Base-by-base conservation (phyloP, 495 filamentous ascomycete species). In the Paragyromitra xinjiangensis region DNA sequence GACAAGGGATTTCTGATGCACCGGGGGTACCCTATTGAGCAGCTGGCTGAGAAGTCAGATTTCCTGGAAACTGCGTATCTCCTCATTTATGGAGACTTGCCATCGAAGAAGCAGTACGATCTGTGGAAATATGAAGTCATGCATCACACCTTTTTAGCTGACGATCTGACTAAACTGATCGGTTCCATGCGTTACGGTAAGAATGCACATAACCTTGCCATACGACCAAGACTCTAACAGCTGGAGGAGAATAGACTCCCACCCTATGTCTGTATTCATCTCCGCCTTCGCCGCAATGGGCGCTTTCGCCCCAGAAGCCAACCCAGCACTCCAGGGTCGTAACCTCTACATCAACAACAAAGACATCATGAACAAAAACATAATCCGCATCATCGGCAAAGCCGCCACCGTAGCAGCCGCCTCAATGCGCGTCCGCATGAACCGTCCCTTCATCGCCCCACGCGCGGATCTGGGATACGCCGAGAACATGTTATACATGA, bases 61-160 rank as follows among this genome's bases (percentile, higher is more conserved):
- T 87, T 83, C 64, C 80, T 84, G 29, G 87, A 88, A 67, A 82
- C 84, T 14, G 81, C 83, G 39, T 83, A 85, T 64, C 83, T 88
- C 40, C 81, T 88, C n/a, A 85, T 87, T 63, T 88, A 85, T 78
- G 85, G 86, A 0, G 75, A 82, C 12, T 73, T 86, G 1, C 87
- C 86, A 0, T 81, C 83, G 0, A 64, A 77, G 34, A 74, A 84
- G 45, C 82, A 88, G 78, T 81, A 81, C 48, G 76, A 76, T 29
- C 75, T 81, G 19, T 84, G 85, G 70, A 79, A 82, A 61, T 81
- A 81, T 42, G 75, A 80, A 29, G 81, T 86, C 37, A 78, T 80
- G 65, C 81, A 84, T 37, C 84, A 83, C n/a, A 85, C 84, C 67
- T 70, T 78, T 65, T 73, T 84, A 19, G 50, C 82, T 7, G 83